These are phyloP conservation scores for Phlebiopsis gigantea DNA, from an alignment of 768 basidiomycete genomes.

Conservation along the genomic window DNA sequence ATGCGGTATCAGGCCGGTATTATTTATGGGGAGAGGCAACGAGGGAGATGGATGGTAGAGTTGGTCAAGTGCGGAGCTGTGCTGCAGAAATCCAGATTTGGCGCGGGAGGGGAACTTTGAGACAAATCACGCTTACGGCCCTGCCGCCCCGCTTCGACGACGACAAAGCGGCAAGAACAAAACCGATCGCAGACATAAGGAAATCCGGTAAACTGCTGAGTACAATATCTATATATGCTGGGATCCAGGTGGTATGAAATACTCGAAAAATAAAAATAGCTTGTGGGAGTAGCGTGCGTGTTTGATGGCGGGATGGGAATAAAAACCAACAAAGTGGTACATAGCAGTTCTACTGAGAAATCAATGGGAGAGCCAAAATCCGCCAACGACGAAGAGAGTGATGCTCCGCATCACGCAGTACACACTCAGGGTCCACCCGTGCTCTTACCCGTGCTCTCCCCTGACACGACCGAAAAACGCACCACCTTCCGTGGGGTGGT, in stretches of 20 bases:
- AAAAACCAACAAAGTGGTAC: neutral
- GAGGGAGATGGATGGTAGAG: neutral
- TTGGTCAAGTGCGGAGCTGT: neutral
- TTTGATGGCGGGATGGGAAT: neutral
- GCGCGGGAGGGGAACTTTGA: neutral
- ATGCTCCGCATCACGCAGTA: neutral
- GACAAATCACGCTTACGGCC: neutral
- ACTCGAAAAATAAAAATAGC: neutral
- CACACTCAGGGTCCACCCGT: neutral
- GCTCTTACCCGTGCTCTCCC: constrained; percentile 16
- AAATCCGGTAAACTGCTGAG: neutral
- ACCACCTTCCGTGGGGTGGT: constrained; percentile 53
- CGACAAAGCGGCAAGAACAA: neutral
- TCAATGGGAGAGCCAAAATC: neutral
- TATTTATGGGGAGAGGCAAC: neutral
- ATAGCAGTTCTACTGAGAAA: neutral
- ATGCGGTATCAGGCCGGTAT: neutral
- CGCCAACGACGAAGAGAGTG: neutral
- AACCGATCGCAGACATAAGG: neutral
- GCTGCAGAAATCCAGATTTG: neutral
- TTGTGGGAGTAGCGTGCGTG: neutral
- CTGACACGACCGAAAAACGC: constrained; percentile 48
- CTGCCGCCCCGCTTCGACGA: neutral
- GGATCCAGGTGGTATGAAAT: neutral
- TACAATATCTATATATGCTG: neutral